A percentile compares a stretch with the other conserved stretches of the same genome.
Conservation (phyloP, 192 early-diverging fungal species). For the Jimgerdemannia flammicorona region DNA sequence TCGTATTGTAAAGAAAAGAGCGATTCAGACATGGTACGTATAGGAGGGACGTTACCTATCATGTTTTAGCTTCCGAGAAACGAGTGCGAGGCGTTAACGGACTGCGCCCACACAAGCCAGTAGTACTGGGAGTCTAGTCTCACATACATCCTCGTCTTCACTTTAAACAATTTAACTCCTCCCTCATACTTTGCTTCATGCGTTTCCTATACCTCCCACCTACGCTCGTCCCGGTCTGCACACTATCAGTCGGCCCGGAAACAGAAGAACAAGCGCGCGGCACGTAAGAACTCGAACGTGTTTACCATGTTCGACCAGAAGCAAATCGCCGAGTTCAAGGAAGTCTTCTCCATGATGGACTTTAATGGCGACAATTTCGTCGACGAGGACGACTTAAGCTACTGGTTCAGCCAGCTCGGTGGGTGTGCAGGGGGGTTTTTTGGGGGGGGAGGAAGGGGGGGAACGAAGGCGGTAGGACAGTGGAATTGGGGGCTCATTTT, state of each 20-base stretch:
- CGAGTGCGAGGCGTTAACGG: no score
- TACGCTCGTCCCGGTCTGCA: neutral
- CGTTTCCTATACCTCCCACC: neutral
- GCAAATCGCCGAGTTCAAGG: constrained; percentile 95
- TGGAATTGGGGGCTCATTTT: no score
- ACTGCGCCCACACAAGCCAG: no score
- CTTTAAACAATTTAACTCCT: no score
- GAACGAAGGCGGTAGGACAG: no score
- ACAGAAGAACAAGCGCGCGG: constrained; percentile 83
- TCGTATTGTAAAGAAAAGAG: no score
- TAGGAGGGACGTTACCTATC: no score
- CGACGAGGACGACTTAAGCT: constrained; percentile 89
- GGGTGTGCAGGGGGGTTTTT: constrained; percentile 8
- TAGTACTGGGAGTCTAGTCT: no score
- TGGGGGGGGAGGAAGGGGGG: neutral
- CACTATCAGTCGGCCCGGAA: constrained; percentile 5
- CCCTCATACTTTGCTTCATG: neutral
- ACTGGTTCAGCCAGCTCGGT: constrained; percentile 81
- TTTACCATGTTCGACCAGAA: constrained; percentile 97
- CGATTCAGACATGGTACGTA: no score
- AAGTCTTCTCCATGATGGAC: constrained; percentile 95
- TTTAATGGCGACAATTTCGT: constrained; percentile 90
- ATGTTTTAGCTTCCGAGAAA: no score
- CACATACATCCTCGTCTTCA: no score
- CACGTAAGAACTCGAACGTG: constrained; percentile 93